phyloP scores from a whole-genome alignment of 345 rosid genomes.

The Salix caprea region DNA sequence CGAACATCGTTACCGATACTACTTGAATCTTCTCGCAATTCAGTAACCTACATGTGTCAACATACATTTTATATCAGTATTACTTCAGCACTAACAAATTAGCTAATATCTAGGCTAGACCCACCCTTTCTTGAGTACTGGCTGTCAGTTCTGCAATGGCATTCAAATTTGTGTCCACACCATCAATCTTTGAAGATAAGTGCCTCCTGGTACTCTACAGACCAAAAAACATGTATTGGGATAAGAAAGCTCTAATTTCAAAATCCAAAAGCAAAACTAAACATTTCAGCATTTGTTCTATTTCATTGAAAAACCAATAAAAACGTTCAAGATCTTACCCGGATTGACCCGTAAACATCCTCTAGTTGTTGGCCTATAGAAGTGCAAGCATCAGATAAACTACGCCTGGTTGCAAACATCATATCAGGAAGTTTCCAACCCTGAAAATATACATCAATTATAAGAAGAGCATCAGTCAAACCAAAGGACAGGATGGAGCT shows the following conservation, averaged over 20 bases:
- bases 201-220: conserved; percentile 60
- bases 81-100: neutral
- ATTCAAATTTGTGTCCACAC: conserved; percentile 47
- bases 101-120: conserved; percentile 17
- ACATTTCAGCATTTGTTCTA: neutral
- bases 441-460: conserved; percentile 33
- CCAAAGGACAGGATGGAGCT: neutral
- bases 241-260: neutral
- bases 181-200: conserved; percentile 53
- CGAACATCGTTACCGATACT: conserved; percentile 45
- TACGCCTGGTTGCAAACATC: conserved; percentile 90
- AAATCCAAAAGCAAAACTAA: neutral
- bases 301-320: neutral
- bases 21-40: conserved; percentile 45
- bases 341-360: conserved; percentile 60
- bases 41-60: conserved; percentile 40
- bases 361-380: conserved; percentile 73
- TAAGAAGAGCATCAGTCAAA: neutral
- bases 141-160: conserved; percentile 50
- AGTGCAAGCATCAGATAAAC: conserved; percentile 79
- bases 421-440: conserved; percentile 94
- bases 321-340: conserved; percentile 38
- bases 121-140: conserved; percentile 62
- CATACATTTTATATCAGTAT: conserved; percentile 11
- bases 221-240: neutral